phyloP scores from a whole-genome alignment of 2,329 filamentous ascomycete species.

The Penicillium glabrum region DNA sequence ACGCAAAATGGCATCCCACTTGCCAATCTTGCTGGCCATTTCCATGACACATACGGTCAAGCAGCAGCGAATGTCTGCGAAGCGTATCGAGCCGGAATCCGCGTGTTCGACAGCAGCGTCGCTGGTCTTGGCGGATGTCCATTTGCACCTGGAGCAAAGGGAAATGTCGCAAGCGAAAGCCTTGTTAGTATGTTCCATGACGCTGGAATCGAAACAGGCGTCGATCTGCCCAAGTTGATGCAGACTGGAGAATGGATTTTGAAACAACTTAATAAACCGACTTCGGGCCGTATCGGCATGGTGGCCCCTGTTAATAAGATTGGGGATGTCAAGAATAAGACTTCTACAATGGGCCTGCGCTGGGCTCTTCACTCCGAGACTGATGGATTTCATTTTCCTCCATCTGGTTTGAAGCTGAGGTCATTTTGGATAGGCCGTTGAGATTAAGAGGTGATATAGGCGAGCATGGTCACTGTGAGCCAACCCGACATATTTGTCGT shows the following conservation, averaged over 20 bases:
- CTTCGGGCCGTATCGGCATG: conserved; percentile 13
- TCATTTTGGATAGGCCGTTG: conserved; percentile 36
- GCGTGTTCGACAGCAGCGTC: conserved; percentile 77
- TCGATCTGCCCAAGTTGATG: conserved; percentile 62
- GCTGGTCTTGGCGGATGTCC: conserved; percentile 82
- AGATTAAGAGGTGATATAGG: conserved; percentile 6
- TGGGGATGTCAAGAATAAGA: background rate
- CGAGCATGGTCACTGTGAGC: background rate
- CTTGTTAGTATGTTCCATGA: conserved; percentile 66
- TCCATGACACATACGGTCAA: conserved; percentile 86
- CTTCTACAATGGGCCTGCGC: background rate
- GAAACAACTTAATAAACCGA: conserved; percentile 30
- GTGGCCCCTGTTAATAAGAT: conserved; percentile 17
- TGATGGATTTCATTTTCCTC: conserved; percentile 28
- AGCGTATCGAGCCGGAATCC: conserved; percentile 72
- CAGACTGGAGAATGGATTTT: conserved; percentile 74
- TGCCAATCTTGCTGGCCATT: conserved; percentile 76
- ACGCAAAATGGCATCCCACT: conserved; percentile 57
- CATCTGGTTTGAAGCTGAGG: conserved; percentile 32
- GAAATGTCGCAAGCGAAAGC: conserved; percentile 83
- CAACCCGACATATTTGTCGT: too few species aligned
- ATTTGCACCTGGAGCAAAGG: conserved; percentile 80
- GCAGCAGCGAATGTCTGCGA: conserved; percentile 80
- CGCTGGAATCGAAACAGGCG: conserved; percentile 71
- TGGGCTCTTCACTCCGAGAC: conserved; percentile 22